Evolutionary conservation across 1,284 basidiomycete genomes (phyloP).

Genomic region (Rhodotorula sp.): DNA sequence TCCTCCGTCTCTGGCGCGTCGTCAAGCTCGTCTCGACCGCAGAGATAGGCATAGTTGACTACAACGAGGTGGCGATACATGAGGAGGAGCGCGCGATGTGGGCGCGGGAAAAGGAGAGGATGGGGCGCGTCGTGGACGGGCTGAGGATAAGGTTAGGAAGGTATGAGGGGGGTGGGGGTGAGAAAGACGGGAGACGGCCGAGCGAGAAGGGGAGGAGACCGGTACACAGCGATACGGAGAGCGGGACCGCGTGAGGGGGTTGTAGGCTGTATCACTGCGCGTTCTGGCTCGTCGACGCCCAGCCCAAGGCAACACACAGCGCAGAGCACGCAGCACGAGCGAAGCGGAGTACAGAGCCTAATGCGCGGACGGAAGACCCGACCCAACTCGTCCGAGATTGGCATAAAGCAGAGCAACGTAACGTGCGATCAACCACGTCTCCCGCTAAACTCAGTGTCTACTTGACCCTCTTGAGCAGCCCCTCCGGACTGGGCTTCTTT

Average conservation of each 20-base stretch:
- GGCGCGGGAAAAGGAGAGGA: neutral
- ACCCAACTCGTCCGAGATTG: too few relatives aligned
- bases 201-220: too few relatives aligned
- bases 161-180: neutral
- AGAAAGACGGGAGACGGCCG: neutral
- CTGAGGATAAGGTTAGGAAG: neutral
- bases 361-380: too few relatives aligned
- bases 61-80: neutral
- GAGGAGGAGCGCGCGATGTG: neutral
- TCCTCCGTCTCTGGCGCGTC: constrained; percentile 25
- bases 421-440: too few relatives aligned
- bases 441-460: too few relatives aligned
- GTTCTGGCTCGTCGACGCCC: too few relatives aligned
- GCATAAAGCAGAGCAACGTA: too few relatives aligned
- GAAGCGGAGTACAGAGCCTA: too few relatives aligned
- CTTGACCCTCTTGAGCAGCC: constrained; percentile 14
- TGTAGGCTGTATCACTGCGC: too few relatives aligned
- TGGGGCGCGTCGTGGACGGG: neutral
- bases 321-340: too few relatives aligned
- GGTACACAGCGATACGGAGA: neutral
- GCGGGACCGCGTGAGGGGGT: neutral
- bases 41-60: constrained; percentile 7
- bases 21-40: constrained; percentile 18
- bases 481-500: constrained; percentile 2
- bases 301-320: too few relatives aligned